Evolutionary conservation across 1,139 yeast species (phyloP).

Genomic region (Candida buenavistaensis): DNA sequence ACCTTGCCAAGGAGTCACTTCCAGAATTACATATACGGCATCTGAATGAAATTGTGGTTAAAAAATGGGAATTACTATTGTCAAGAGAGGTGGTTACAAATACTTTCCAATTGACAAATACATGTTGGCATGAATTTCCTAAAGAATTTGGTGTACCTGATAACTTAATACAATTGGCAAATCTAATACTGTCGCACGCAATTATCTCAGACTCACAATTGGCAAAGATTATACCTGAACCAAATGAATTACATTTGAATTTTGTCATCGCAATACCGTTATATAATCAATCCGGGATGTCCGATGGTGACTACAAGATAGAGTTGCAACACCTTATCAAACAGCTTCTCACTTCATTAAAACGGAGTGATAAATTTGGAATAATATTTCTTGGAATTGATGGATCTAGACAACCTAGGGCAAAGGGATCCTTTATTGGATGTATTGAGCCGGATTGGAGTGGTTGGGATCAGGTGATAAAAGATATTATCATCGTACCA

Average conservation of each 20-base stretch:
- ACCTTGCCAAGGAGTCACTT: slow-evolving; percentile 37
- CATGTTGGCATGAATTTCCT: slow-evolving; percentile 44
- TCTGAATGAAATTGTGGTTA: slow-evolving; percentile 31
- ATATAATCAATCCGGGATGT: slow-evolving; percentile 29
- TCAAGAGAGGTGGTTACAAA: slow-evolving; percentile 24
- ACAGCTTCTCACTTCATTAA: slow-evolving; percentile 28
- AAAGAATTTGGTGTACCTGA: slow-evolving; percentile 32
- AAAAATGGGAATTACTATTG: slow-evolving; percentile 42
- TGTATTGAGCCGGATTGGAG: slow-evolving; percentile 53
- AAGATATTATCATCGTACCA: slow-evolving; percentile 37
- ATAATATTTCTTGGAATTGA: slow-evolving; percentile 54
- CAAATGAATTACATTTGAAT: slow-evolving; percentile 43
- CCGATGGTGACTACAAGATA: slow-evolving; percentile 34
- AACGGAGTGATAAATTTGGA: slow-evolving; percentile 52
- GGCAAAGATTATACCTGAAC: slow-evolving; percentile 37
- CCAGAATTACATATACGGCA: slow-evolving; percentile 48
- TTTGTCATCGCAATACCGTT: slow-evolving; percentile 50
- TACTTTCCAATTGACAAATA: slow-evolving; percentile 50
- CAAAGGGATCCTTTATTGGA: slow-evolving; percentile 55
- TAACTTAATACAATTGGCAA: slow-evolving; percentile 38
- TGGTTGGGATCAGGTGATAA: slow-evolving; percentile 54
- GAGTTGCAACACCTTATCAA: slow-evolving; percentile 28
- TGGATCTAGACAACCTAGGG: slow-evolving; percentile 31
- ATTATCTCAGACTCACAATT: slow-evolving; percentile 38
- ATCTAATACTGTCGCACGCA: slow-evolving; percentile 29